Percentiles rank a stretch among this genome's conserved stretches.
Conservation (phyloP, 23 red algal species). For the Gracilaria gracilis region DNA sequence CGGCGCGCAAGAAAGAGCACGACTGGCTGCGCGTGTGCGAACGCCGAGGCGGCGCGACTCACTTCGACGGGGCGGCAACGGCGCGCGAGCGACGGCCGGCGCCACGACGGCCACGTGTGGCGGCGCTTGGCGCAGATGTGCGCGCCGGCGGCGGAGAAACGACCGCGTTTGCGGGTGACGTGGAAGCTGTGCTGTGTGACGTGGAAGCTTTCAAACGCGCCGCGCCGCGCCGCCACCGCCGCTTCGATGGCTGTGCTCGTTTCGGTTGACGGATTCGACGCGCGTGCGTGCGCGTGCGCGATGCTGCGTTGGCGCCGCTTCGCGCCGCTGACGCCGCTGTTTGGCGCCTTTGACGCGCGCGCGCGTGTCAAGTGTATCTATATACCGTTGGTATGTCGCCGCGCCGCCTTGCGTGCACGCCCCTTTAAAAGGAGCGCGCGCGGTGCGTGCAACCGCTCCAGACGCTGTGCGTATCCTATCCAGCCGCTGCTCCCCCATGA, state of each 20-base stretch:
- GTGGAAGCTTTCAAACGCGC: slow-evolving; percentile 13
- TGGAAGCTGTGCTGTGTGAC: slow-evolving; percentile 1
- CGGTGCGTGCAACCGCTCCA: too few relatives aligned
- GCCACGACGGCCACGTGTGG: background rate
- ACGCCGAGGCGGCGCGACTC: too few relatives aligned
- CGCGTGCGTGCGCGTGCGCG: background rate
- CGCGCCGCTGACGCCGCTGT: too few relatives aligned
- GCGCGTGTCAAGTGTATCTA: too few relatives aligned
- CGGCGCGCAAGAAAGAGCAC: background rate
- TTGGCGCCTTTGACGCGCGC: too few relatives aligned
- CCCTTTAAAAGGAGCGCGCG: too few relatives aligned
- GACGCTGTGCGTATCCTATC: too few relatives aligned
- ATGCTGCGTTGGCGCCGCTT: background rate
- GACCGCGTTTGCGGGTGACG: background rate
- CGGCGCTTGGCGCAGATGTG: background rate
- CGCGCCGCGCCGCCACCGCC: background rate
- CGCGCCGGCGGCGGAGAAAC: background rate
- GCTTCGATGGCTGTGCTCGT: slow-evolving; percentile 24
- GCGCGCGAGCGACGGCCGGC: too few relatives aligned
- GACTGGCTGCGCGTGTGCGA: too few relatives aligned
- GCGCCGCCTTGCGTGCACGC: too few relatives aligned
- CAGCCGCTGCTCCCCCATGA: background rate
- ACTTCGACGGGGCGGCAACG: background rate
- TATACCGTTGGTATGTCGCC: too few relatives aligned
- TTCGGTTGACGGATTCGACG: slow-evolving; percentile 1